Percentiles rank a stretch among this genome's conserved stretches.
Conservation (phyloP, 2,329 filamentous ascomycete species). For the Paraconiothyrium brasiliense region DNA sequence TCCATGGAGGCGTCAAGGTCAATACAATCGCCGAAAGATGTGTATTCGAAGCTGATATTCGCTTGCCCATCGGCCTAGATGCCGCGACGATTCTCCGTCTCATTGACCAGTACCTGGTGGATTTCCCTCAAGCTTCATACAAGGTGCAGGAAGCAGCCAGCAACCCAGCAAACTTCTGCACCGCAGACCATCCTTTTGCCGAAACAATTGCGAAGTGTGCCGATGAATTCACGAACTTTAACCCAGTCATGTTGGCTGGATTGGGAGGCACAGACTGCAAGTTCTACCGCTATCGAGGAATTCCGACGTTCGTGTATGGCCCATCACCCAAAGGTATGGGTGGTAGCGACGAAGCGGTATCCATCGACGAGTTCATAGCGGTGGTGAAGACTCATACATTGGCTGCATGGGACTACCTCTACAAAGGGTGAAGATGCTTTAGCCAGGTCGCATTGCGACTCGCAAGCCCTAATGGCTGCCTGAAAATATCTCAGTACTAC, state of each 20-base stretch:
- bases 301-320: constrained; percentile 52
- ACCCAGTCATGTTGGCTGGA: constrained; percentile 43
- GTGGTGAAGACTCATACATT: constrained; percentile 17
- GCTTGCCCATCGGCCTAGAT: constrained; percentile 52
- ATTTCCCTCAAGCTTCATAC: constrained; percentile 41
- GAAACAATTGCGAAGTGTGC: constrained; percentile 25
- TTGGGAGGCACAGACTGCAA: constrained; percentile 56
- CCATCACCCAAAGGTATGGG: constrained; percentile 41
- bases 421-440: too few relatives aligned
- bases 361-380: constrained; percentile 17
- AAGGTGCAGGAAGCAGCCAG: constrained; percentile 46
- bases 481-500: constrained; percentile 15
- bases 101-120: constrained; percentile 38
- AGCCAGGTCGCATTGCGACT: too few relatives aligned
- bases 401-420: constrained; percentile 18
- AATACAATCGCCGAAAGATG: constrained; percentile 55
- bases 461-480: constrained; percentile 6
- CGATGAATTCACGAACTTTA: constrained; percentile 16
- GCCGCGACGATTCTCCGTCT: constrained; percentile 36
- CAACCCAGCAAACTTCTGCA: constrained; percentile 44
- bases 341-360: constrained; percentile 19
- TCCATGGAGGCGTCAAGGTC: constrained; percentile 54
- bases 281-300: constrained; percentile 49
- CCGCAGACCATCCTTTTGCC: constrained; percentile 48
- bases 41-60: constrained; percentile 53